phyloP scores from a whole-genome alignment of 768 basidiomycete species.

The Mycena chlorophos region DNA sequence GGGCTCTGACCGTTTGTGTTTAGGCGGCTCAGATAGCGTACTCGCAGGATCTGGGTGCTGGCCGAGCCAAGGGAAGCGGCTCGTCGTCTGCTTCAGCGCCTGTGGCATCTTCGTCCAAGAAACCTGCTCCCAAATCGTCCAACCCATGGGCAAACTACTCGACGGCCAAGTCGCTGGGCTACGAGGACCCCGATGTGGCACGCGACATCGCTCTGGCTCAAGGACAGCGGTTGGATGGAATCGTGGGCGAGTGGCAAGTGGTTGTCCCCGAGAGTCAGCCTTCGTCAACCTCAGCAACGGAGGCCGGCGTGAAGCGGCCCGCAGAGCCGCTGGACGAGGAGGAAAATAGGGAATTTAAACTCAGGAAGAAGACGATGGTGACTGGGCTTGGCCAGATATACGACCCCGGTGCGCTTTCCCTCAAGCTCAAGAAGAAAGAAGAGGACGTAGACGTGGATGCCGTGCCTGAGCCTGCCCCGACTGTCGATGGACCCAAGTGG shows the following conservation, averaged over 20 bases:
- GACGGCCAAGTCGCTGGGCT: conserved; percentile 82
- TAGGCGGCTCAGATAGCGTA: conserved; percentile 82
- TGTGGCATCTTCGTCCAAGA: conserved; percentile 38
- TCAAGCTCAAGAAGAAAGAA: conserved; percentile 65
- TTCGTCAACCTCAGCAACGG: conserved; percentile 20
- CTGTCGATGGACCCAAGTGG: conserved; percentile 32
- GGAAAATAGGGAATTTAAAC: conserved; percentile 66
- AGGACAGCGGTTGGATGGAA: conserved; percentile 61
- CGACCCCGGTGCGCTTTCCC: conserved; percentile 70
- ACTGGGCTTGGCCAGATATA: conserved; percentile 77
- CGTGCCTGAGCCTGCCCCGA: conserved; percentile 9
- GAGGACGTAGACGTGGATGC: conserved; percentile 26
- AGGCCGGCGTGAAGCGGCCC: conserved; percentile 37
- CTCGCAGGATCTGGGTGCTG: conserved; percentile 73
- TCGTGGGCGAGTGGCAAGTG: conserved; percentile 77
- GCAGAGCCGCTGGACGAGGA: conserved; percentile 40
- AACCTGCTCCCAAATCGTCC: conserved; percentile 50
- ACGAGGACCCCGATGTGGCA: conserved; percentile 74
- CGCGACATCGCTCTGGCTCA: conserved; percentile 59
- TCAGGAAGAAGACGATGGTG: conserved; percentile 61
- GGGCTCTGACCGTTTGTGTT: conserved; percentile 2
- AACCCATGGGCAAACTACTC: conserved; percentile 84
- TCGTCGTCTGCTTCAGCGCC: conserved; percentile 27
- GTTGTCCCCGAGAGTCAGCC: conserved; percentile 39
- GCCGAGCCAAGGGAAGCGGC: conserved; percentile 46